Conservation (phyloP, 2,329 filamentous ascomycete species). For the Colletotrichum graminicola region DNA sequence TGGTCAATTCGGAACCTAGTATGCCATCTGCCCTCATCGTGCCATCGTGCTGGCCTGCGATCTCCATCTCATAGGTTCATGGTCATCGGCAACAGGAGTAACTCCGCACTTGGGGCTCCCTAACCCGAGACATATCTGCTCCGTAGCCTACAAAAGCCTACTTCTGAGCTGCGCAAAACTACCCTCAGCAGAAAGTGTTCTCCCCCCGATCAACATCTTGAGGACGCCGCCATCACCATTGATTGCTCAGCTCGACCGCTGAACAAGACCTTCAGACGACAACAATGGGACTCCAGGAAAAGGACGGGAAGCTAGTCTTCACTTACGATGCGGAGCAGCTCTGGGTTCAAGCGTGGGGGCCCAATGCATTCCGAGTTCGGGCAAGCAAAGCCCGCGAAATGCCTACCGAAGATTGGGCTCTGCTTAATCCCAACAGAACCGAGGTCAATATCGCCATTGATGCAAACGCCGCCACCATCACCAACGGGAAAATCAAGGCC, state of each 20-base stretch:
- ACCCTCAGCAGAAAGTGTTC: constrained; percentile 10
- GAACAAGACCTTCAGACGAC: too few species aligned
- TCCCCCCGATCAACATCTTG: background rate
- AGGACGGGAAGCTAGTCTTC: constrained; percentile 41
- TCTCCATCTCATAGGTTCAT: constrained; percentile 17
- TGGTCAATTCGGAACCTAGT: constrained; percentile 18
- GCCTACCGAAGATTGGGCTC: constrained; percentile 55
- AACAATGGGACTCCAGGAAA: constrained; percentile 26
- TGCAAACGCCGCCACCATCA: constrained; percentile 44
- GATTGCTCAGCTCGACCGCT: background rate
- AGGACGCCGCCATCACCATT: background rate
- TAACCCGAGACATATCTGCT: background rate
- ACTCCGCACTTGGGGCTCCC: constrained; percentile 24
- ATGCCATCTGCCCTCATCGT: constrained; percentile 27
- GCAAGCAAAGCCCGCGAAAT: constrained; percentile 56
- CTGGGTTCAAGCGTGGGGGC: constrained; percentile 63
- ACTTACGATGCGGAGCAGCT: constrained; percentile 59
- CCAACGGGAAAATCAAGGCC: constrained; percentile 50
- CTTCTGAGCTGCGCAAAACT: background rate
- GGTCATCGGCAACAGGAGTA: constrained; percentile 26
- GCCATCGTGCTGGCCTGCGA: constrained; percentile 26
- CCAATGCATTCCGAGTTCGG: constrained; percentile 60
- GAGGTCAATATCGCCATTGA: constrained; percentile 43
- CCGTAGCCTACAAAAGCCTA: constrained; percentile 2
- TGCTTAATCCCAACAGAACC: constrained; percentile 44